Conservation (phyloP, 2,329 filamentous ascomycete genomes). For the Endothia cerciana region DNA sequence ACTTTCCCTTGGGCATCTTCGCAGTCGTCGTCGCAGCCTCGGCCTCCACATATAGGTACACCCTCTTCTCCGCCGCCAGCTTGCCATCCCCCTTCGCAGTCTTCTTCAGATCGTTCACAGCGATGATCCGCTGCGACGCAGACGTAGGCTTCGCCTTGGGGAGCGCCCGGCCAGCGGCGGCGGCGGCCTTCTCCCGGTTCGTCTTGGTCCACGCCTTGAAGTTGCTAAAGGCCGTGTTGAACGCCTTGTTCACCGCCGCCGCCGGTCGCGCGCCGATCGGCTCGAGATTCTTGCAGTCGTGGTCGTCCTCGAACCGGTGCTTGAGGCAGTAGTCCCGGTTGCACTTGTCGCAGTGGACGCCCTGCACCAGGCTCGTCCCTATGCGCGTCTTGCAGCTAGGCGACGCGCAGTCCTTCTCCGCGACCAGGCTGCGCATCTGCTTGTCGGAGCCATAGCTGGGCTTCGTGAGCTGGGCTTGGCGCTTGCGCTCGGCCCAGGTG, state of each 20-base stretch:
- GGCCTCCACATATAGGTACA: conserved; percentile 90
- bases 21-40: conserved; percentile 82
- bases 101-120: conserved; percentile 79
- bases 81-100: conserved; percentile 89
- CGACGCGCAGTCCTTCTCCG: conserved; percentile 70
- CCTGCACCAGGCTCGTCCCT: conserved; percentile 68
- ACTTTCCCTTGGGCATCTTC: conserved; percentile 80
- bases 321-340: conserved; percentile 78
- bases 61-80: conserved; percentile 77
- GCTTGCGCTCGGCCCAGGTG: conserved; percentile 63
- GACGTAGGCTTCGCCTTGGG: conserved; percentile 67
- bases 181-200: conserved; percentile 57
- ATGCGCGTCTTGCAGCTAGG: conserved; percentile 71
- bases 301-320: conserved; percentile 77
- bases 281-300: conserved; percentile 80
- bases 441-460: conserved; percentile 59
- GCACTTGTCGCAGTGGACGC: conserved; percentile 72
- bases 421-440: conserved; percentile 56
- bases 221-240: conserved; percentile 74
- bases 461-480: conserved; percentile 56
- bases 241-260: conserved; percentile 62
- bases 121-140: conserved; percentile 67
- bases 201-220: conserved; percentile 80
- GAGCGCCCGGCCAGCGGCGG: conserved; percentile 57
- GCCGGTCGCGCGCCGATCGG: conserved; percentile 55